Evolutionary conservation across 2,329 filamentous ascomycete genomes (phyloP).

Genomic region (Alternaria conjuncta): DNA sequence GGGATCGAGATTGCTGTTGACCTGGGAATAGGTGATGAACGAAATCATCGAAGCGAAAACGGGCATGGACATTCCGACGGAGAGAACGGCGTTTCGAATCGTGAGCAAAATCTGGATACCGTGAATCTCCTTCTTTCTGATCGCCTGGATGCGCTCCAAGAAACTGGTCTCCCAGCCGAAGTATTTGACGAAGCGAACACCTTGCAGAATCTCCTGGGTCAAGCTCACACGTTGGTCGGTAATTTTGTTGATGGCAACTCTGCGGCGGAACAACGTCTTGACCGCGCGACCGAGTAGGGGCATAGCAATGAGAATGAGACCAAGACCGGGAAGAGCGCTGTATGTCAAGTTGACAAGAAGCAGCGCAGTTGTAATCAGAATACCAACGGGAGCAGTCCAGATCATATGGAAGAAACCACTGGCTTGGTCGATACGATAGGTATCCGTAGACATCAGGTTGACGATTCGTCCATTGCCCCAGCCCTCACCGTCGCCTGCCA

Average conservation of each 20-base stretch:
- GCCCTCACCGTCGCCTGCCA: conserved; percentile 74
- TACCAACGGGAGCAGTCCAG: conserved; percentile 84
- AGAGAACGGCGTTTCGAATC: conserved; percentile 84
- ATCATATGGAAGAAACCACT: conserved; percentile 88
- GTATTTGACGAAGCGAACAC: conserved; percentile 93
- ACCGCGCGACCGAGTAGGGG: conserved; percentile 80
- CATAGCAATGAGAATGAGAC: conserved; percentile 76
- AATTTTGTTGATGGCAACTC: conserved; percentile 85
- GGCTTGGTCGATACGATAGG: conserved; percentile 88
- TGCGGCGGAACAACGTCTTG: conserved; percentile 74
- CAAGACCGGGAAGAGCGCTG: conserved; percentile 88
- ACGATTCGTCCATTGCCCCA: conserved; percentile 94
- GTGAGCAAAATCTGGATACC: conserved; percentile 84
- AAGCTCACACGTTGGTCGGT: conserved; percentile 91
- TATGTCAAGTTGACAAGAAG: conserved; percentile 88
- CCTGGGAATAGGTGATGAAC: conserved; percentile 79
- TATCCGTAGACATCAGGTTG: conserved; percentile 94
- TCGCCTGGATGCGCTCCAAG: conserved; percentile 73
- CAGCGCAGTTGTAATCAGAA: conserved; percentile 78
- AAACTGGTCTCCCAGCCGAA: conserved; percentile 96
- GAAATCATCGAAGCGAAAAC: conserved; percentile 95
- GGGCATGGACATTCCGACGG: conserved; percentile 82
- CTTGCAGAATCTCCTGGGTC: conserved; percentile 89
- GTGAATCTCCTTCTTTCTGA: conserved; percentile 77
- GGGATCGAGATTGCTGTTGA: conserved; percentile 71